Conservation (phyloP, 352 stramenopile genomes). For the Phytophthora hybrid region DNA sequence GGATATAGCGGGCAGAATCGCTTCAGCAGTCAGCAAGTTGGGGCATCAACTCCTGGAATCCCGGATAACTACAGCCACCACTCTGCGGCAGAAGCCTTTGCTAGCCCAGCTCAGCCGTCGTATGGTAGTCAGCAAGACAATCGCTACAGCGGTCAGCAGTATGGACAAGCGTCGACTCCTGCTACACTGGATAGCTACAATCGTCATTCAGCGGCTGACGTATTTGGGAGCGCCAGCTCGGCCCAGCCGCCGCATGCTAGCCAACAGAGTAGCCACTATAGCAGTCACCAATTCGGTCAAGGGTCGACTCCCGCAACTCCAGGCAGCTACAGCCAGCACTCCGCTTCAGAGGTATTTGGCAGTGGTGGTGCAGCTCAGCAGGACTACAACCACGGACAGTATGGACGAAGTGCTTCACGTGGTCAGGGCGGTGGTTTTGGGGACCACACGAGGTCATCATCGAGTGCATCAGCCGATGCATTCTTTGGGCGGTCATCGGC, state of each 20-base stretch:
- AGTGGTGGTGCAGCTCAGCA: slow-evolving; percentile 28
- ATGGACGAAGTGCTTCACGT: slow-evolving; percentile 9
- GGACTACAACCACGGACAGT: slow-evolving; percentile 14
- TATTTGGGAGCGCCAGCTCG: slow-evolving; percentile 22
- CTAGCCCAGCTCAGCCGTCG: slow-evolving; percentile 20
- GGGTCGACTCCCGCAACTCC: slow-evolving; percentile 20
- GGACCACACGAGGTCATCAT: slow-evolving; percentile 24
- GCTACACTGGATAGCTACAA: slow-evolving; percentile 29
- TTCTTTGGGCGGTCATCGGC: slow-evolving; percentile 36
- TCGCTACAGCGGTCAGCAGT: slow-evolving; percentile 22
- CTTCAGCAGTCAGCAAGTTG: slow-evolving; percentile 23
- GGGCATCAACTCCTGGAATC: slow-evolving; percentile 20
- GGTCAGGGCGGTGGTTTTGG: slow-evolving; percentile 8
- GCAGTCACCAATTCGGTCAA: slow-evolving; percentile 27
- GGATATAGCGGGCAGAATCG: slow-evolving; percentile 24
- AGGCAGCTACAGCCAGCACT: slow-evolving; percentile 30
- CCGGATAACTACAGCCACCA: slow-evolving; percentile 30
- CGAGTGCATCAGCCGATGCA: slow-evolving; percentile 31
- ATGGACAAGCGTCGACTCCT: slow-evolving; percentile 21
- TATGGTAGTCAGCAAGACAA: slow-evolving; percentile 22
- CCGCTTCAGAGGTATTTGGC: slow-evolving; percentile 22
- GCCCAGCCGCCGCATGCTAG: slow-evolving; percentile 16
- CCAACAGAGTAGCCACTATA: slow-evolving; percentile 18
- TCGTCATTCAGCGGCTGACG: slow-evolving; percentile 18
- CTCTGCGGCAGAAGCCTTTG: slow-evolving; percentile 21